A percentile compares a stretch with the other conserved stretches of the same genome.
Conservation (phyloP, 75 land plant species). For the Ceratopteris richardii region DNA sequence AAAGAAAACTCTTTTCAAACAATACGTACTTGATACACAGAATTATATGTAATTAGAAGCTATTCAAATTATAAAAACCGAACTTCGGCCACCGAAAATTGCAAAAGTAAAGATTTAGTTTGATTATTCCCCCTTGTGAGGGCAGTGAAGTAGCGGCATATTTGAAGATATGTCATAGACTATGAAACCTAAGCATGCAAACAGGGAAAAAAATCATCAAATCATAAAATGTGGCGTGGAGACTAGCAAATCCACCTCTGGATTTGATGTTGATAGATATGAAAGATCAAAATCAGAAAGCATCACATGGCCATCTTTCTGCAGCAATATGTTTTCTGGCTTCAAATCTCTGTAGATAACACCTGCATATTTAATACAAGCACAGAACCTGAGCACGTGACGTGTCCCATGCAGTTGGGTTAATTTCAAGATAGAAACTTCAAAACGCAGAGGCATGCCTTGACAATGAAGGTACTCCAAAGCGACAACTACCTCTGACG, state of each 20-base stretch:
- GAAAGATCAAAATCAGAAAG: conserved; percentile 84
- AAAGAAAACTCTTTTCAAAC: too few species aligned
- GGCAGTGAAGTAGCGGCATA: too few species aligned
- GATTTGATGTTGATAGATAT: conserved; percentile 65
- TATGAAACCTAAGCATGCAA: too few species aligned
- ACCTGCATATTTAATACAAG: conserved; percentile 28
- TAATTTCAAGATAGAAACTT: not conserved
- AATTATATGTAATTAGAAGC: too few species aligned
- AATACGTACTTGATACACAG: too few species aligned
- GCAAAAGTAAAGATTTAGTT: too few species aligned
- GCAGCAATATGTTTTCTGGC: conserved; percentile 77
- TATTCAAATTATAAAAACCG: too few species aligned
- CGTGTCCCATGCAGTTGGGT: not conserved
- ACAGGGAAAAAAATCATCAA: too few species aligned
- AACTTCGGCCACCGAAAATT: too few species aligned
- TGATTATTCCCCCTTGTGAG: too few species aligned
- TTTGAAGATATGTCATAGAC: too few species aligned
- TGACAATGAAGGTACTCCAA: conserved; percentile 93
- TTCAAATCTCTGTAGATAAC: conserved; percentile 76
- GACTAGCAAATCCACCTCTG: conserved; percentile 33
- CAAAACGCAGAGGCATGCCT: conserved; percentile 32
- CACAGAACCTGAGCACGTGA: not conserved
- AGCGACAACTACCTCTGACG: conserved; percentile 87
- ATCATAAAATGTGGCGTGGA: not conserved
- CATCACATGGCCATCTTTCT: conserved; percentile 58